These are phyloP conservation scores for Setaria italica DNA, from an alignment of 202 grass and related monocot genomes.

Conservation along the genomic window DNA sequence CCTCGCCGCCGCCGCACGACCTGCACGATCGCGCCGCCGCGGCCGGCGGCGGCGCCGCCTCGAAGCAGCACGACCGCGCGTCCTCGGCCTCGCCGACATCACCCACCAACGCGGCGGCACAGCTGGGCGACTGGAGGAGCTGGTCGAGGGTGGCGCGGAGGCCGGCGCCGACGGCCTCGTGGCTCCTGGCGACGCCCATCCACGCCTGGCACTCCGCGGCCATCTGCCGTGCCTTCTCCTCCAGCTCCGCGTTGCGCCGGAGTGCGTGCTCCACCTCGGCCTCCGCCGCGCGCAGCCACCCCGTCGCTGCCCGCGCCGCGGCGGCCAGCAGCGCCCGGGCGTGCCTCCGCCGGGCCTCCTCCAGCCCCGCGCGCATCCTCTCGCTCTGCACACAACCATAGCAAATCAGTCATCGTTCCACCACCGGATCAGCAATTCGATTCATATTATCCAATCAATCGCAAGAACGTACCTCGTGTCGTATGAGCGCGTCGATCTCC, in stretches of 20 bases:
- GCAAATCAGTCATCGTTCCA: neutral
- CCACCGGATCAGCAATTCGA: neutral
- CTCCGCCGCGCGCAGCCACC: conserved; percentile 39
- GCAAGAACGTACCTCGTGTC: conserved; percentile 46
- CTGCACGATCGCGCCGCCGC: conserved; percentile 28
- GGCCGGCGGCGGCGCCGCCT: neutral
- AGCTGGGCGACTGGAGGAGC: conserved; percentile 39
- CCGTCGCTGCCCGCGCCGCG: conserved; percentile 16
- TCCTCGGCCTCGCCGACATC: conserved; percentile 45
- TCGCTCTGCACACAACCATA: conserved; percentile 35
- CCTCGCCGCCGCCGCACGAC: conserved; percentile 43
- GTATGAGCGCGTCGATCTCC: conserved; percentile 62
- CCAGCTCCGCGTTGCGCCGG: conserved; percentile 53
- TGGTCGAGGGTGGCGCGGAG: conserved; percentile 60
- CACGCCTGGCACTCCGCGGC: conserved; percentile 63
- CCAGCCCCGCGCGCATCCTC: conserved; percentile 49
- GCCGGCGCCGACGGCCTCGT: conserved; percentile 55
- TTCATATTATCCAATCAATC: neutral
- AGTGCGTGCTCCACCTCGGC: conserved; percentile 51
- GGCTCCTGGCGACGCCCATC: conserved; percentile 57
- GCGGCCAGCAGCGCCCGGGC: conserved; percentile 37
- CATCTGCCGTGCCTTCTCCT: conserved; percentile 50
- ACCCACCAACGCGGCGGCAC: neutral
- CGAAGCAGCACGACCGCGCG: conserved; percentile 65
- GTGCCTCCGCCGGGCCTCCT: conserved; percentile 51